phyloP scores from a whole-genome alignment of 1,139 yeast genomes.

The Suhomyces bolitotheri region DNA sequence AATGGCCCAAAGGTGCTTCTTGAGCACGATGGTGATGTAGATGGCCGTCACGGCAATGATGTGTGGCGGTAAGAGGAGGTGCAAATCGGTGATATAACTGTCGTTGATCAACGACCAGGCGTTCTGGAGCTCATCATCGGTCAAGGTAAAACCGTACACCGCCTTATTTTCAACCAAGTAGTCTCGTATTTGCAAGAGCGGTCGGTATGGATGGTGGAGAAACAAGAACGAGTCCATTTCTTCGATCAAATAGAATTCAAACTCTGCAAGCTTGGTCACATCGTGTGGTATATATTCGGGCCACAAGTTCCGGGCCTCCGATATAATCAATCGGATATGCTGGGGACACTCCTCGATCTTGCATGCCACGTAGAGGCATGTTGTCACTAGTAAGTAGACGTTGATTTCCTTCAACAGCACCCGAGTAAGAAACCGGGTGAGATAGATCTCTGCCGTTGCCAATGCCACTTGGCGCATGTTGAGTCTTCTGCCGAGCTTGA shows the following conservation, averaged over 20 bases:
- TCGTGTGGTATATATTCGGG: constrained; percentile 94
- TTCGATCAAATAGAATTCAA: constrained; percentile 89
- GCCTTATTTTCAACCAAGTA: constrained; percentile 32
- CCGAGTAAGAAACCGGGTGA: constrained; percentile 69
- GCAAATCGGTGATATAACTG: constrained; percentile 83
- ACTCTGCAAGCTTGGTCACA: constrained; percentile 89
- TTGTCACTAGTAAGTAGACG: constrained; percentile 74
- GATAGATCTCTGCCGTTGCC: constrained; percentile 85
- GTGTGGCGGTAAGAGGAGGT: constrained; percentile 84
- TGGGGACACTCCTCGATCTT: constrained; percentile 95
- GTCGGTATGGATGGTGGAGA: constrained; percentile 85
- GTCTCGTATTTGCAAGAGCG: constrained; percentile 63
- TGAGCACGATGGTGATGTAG: constrained; percentile 66
- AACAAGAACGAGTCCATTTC: constrained; percentile 81
- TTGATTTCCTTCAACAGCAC: constrained; percentile 82
- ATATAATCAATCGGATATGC: constrained; percentile 78
- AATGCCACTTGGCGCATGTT: constrained; percentile 79
- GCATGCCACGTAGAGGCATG: constrained; percentile 86
- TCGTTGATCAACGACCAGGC: constrained; percentile 91
- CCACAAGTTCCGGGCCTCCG: constrained; percentile 90
- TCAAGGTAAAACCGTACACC: constrained; percentile 38
- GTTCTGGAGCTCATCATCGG: constrained; percentile 75
- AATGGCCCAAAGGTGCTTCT: constrained; percentile 34
- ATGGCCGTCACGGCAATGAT: constrained; percentile 84
- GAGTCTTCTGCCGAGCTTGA: constrained; percentile 75